Evolutionary conservation across 179 eudicot genomes (phyloP), one percentile per base, ranked within the genome.

Genomic region (Beta lomatogona): DNA sequence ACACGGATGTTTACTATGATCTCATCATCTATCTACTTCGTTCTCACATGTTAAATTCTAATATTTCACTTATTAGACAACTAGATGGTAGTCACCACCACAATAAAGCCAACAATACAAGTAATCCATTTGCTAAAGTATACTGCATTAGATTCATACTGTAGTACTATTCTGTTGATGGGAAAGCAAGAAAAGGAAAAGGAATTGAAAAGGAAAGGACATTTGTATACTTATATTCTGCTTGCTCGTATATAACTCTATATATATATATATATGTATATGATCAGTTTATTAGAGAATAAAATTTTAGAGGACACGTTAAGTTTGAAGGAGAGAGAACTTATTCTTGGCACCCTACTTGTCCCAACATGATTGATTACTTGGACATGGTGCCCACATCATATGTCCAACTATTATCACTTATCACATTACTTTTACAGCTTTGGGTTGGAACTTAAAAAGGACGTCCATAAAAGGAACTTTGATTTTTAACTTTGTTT

Each of bases 271-370:
- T 6, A 55, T 78, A 15, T 3, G 45, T 69, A 7, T 36, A 25
- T 44, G 13, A 66, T 18, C 15, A 31, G 44, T 4, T 10, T 25
- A 6, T 65, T 64, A 44, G 71, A 28, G 78, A 74, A 80, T 80
- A 74, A 16, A 73, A 65, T 64, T 48, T 55, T 8, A 25, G 67
- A 66, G 52, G 65, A 81, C 36, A 44, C 63, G 59, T 50, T 31
- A 22, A 53, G 7, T 50, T n/a, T 9, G 55, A 21, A n/a, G 28
- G 19, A 36, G 55, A 36, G 73, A 45, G 79, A 78, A 83, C 82
- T 75, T 50, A 79, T 83, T 79, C 86, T 79, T 74, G 63, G 77
- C 76, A 79, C 31, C 48, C 2, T 79, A 82, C 28, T 79, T 79
- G 79, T 73, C 82, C 73, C 85, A 79, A 79, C 72, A 71, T 45